Evolutionary conservation across 306 rosid genomes (phyloP).

Genomic region (Vigna reflexopilosa): DNA sequence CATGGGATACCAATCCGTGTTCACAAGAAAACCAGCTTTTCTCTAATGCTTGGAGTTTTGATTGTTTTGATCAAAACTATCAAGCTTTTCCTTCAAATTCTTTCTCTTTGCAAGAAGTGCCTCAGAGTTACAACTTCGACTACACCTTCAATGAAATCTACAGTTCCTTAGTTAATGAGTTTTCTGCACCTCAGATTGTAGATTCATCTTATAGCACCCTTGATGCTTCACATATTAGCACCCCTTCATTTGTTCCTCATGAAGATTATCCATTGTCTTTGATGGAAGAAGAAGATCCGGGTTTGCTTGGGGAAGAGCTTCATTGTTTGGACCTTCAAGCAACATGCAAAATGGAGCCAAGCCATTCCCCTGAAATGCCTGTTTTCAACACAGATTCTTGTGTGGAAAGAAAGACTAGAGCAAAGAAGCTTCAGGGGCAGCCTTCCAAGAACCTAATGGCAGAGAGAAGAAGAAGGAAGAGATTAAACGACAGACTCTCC

Average conservation of each 20-base stretch:
- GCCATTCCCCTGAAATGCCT: conserved; percentile 62
- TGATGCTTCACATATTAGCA: conserved; percentile 49
- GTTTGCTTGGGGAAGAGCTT: conserved; percentile 65
- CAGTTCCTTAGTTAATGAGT: conserved; percentile 45
- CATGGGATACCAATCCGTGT: conserved; percentile 59
- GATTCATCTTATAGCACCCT: conserved; percentile 51
- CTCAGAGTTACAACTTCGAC: conserved; percentile 46
- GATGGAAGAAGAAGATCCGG: conserved; percentile 65
- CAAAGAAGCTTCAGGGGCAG: conserved; percentile 77
- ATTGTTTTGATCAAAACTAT: conserved; percentile 61
- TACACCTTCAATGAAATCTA: conserved; percentile 56
- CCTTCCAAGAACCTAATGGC: conserved; percentile 97
- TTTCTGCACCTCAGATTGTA: conserved; percentile 53
- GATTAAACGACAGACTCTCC: conserved; percentile 81
- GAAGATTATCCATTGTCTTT: conserved; percentile 55
- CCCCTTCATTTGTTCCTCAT: conserved; percentile 52
- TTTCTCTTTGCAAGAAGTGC: conserved; percentile 49
- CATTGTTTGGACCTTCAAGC: conserved; percentile 59
- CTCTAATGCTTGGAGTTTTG: conserved; percentile 56
- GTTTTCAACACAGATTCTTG: conserved; percentile 54
- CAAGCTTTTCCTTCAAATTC: conserved; percentile 49
- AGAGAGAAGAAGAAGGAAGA: conserved; percentile 83
- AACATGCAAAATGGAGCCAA: conserved; percentile 67
- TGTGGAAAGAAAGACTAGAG: conserved; percentile 53
- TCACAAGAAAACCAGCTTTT: conserved; percentile 58